Conservation (phyloP, 2,329 filamentous ascomycete genomes). For the Ramularia endophylla region DNA sequence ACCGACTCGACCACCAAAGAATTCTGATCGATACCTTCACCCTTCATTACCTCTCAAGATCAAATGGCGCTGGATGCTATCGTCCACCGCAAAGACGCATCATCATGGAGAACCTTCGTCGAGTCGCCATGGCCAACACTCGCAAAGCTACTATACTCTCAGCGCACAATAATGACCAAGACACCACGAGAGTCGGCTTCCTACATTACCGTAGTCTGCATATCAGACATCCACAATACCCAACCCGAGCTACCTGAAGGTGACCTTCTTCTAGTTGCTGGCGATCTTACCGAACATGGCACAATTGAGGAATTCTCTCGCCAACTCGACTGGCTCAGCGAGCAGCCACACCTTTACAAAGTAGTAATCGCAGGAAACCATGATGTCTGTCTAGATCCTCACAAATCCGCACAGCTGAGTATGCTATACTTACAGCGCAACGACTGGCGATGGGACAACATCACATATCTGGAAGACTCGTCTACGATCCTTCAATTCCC, state of each 20-base stretch:
- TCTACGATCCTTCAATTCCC: conserved; percentile 42
- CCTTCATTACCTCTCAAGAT: too few species aligned
- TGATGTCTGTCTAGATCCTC: conserved; percentile 15
- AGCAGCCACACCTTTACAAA: conserved; percentile 18
- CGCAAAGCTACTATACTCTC: not conserved
- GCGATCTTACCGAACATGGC: conserved; percentile 19
- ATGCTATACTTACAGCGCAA: conserved; percentile 7
- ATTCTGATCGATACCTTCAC: too few species aligned
- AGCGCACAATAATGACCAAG: not conserved
- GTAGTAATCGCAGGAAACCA: conserved; percentile 24
- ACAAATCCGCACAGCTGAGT: conserved; percentile 7
- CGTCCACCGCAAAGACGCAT: conserved; percentile 1
- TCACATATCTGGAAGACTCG: conserved; percentile 32
- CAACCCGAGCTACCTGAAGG: conserved; percentile 13
- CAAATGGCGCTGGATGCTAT: conserved; percentile 3
- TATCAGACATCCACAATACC: conserved; percentile 27
- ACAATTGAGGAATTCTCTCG: conserved; percentile 15
- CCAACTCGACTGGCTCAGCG: conserved; percentile 16
- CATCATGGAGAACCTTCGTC: not conserved
- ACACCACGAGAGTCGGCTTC: not conserved
- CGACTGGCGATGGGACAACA: conserved; percentile 30
- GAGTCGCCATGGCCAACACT: not conserved
- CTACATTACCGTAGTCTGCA: conserved; percentile 12
- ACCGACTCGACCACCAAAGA: too few species aligned
- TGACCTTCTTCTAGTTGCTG: conserved; percentile 23